Base-by-base conservation (phyloP, 352 stramenopile species). In the Phytophthora colocasiae region DNA sequence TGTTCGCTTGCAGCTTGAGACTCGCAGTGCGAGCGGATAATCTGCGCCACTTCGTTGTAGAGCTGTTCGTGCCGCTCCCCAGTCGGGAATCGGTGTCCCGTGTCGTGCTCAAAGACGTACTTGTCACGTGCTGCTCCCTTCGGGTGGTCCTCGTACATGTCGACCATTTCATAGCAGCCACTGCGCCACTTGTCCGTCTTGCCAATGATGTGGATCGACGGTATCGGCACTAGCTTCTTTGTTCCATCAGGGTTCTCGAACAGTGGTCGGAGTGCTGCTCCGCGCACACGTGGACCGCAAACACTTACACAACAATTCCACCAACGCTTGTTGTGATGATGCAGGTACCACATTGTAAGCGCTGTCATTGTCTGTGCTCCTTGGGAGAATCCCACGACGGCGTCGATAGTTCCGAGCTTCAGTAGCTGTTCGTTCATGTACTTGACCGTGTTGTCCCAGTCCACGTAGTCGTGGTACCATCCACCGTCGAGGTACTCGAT, bases 361-460 rank as follows among this genome's bases (percentile, higher is more conserved):
- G 73, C 59, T 6, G 77, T 81, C 52, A 78, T 70, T 15, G 87
- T 65, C 43, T 84, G 71, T 8, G 67, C 80, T 6, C 85, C 83
- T 36, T 94, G 85, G 0, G 83, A 94, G 59, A 94, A 94, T 6
- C 80, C 81, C 15, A 91, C 22, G 14, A 87, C 69, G n/a, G 82
- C 73, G 52, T 93, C 85, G 47, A 89, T 78, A 0, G 83, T 75
- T 0, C 81, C 79, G 29, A 87, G 65, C 31, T 72, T 44, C 2
- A 56, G 56, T 4, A 93, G 58, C 54, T 82, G 58, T 6, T 71
- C 57, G 50, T 89, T 64, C 49, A 92, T 69, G 61, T 80, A 84
- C 32, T 60, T 71, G 44, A 91, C 47, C 7, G 66, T 66, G 6
- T 59, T 57, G 6, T 91, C 80, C 46, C 82, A 73, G 36, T 83